Evolutionary conservation across 495 filamentous ascomycete genomes (phyloP).

Genomic region (Pyronema domesticum): DNA sequence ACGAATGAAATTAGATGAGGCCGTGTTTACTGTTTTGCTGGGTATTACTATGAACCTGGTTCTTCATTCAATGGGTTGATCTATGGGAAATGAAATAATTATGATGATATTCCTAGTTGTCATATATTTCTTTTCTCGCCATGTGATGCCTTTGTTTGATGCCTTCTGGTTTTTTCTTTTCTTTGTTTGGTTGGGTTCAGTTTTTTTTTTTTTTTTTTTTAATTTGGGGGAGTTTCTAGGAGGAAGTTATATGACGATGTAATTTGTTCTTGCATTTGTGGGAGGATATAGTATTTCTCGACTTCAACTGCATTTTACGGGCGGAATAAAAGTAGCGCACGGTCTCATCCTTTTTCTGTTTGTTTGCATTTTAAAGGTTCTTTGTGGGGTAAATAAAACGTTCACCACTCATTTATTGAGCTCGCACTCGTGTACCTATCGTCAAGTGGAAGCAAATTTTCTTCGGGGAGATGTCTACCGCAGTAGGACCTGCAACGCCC

Average conservation of each 20-base stretch:
- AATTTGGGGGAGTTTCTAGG: background rate
- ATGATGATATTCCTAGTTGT: background rate
- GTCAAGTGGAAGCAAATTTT: too few species aligned
- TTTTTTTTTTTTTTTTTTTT: too few species aligned
- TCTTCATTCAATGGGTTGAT: background rate
- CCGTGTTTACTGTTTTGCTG: slow-evolving; percentile 1
- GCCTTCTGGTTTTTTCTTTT: background rate
- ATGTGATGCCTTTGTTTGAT: background rate
- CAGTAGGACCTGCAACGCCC: too few species aligned
- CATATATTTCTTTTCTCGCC: background rate
- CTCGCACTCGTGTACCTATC: too few species aligned
- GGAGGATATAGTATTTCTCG: too few species aligned
- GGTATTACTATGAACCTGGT: background rate
- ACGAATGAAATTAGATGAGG: slow-evolving; percentile 2
- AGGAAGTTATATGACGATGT: background rate
- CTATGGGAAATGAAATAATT: background rate
- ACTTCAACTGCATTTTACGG: too few species aligned
- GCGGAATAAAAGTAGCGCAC: too few species aligned
- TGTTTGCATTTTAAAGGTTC: too few species aligned
- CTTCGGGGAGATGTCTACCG: too few species aligned
- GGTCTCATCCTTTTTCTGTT: too few species aligned
- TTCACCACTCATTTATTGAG: too few species aligned
- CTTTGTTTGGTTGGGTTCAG: background rate
- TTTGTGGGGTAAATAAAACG: too few species aligned
- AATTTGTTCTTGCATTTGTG: background rate